Percentiles rank a stretch among this genome's conserved stretches.
Evolutionary conservation across 768 basidiomycete genomes (phyloP).

Genomic region (Auriscalpium microsporum): DNA sequence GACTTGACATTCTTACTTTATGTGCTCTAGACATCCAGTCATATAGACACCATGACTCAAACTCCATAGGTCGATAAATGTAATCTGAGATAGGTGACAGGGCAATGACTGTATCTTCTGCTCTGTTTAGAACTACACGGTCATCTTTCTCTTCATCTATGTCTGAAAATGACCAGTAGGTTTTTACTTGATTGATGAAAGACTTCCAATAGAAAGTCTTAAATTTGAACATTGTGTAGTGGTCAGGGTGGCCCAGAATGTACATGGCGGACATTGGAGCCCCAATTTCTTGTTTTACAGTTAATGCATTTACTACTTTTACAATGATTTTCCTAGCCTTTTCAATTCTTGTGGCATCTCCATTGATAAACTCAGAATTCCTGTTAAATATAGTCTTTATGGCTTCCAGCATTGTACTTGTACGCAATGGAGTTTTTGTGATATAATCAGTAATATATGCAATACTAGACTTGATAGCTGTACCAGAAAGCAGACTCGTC

Average conservation of each 20-base stretch:
- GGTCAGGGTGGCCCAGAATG: conserved; percentile 28
- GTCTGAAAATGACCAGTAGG: conserved; percentile 7
- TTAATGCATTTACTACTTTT: conserved; percentile 30
- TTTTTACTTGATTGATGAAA: conserved; percentile 21
- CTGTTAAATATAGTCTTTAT: conserved; percentile 18
- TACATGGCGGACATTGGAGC: conserved; percentile 30
- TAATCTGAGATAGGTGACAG: conserved; percentile 27
- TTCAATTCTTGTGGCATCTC: conserved; percentile 3
- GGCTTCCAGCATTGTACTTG: conserved; percentile 29
- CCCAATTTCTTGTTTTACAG: conserved; percentile 29
- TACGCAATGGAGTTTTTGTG: conserved; percentile 32
- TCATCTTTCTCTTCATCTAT: conserved; percentile 1
- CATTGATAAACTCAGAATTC: conserved; percentile 16
- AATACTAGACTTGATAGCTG: conserved; percentile 30
- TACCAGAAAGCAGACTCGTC: conserved; percentile 30
- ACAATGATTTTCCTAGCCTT: conserved; percentile 25
- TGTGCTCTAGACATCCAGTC: conserved; percentile 15
- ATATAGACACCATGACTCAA: conserved; percentile 19
- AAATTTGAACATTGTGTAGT: conserved; percentile 31
- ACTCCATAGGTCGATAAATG: conserved; percentile 17
- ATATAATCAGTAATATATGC: conserved; percentile 37
- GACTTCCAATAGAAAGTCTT: conserved; percentile 25
- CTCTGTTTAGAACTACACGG: conserved; percentile 9
- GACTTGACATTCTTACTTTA: background rate
- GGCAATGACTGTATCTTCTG: conserved; percentile 11